These are phyloP conservation scores for Nicotiana sylvestris DNA, from an alignment of 257 asterid genomes.

Conservation along the genomic window DNA sequence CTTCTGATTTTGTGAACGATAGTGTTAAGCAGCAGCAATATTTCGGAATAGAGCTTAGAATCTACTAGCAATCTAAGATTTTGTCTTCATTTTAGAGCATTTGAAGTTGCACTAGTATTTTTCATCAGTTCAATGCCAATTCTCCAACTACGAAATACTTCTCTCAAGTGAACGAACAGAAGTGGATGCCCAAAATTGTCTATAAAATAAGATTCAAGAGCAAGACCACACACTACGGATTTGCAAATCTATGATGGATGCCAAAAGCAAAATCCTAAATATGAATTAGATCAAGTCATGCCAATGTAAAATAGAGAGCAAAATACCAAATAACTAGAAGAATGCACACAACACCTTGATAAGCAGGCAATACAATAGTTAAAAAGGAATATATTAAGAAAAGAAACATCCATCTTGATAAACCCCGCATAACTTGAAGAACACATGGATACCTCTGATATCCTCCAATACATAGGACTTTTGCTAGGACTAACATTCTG, in stretches of 20 bases:
- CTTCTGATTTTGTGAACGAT: constrained; percentile 65
- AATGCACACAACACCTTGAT: neutral
- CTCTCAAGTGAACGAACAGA: neutral
- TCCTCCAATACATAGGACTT: too few species aligned
- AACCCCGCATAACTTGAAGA: too few species aligned
- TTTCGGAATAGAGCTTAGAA: constrained; percentile 60
- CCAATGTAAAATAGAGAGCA: neutral
- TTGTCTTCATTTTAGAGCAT: too few species aligned
- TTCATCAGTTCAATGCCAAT: neutral
- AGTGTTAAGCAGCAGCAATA: constrained; percentile 68
- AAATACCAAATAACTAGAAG: neutral
- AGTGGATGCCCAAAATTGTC: neutral
- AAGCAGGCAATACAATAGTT: neutral
- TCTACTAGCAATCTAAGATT: too few species aligned
- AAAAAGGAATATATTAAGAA: neutral
- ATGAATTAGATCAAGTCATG: neutral
- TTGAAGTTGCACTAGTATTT: neutral
- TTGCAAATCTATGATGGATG: neutral
- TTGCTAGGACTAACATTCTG: too few species aligned
- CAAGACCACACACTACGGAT: neutral
- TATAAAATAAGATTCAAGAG: neutral
- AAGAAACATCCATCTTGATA: neutral
- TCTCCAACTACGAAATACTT: neutral
- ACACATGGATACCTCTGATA: too few species aligned
- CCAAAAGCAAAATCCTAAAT: neutral